These are phyloP conservation scores for Neopestalotiopsis rosae DNA, from an alignment of 2,329 filamentous ascomycete species.

Conservation along the genomic window DNA sequence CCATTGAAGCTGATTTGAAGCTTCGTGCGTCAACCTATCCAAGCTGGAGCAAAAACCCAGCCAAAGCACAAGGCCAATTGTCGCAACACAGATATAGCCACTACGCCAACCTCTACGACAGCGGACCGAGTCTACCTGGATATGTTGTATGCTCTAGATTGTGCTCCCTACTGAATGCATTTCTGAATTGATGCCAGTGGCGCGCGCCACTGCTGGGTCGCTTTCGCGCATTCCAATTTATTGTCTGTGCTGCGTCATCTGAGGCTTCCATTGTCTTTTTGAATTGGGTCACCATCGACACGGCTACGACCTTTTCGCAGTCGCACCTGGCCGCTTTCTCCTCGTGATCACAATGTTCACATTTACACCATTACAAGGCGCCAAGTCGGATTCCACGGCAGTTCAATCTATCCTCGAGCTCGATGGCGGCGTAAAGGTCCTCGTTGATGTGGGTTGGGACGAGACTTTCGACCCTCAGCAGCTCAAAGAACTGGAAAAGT, in stretches of 20 bases:
- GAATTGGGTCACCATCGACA: neutral
- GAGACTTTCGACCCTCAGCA: slow-evolving; percentile 83
- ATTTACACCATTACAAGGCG: slow-evolving; percentile 90
- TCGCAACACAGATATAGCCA: neutral
- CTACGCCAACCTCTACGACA: neutral
- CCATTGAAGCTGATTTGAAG: neutral
- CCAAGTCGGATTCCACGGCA: slow-evolving; percentile 83
- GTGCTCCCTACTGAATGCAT: slow-evolving; percentile 3
- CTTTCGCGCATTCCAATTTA: slow-evolving; percentile 9
- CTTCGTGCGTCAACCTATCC: neutral
- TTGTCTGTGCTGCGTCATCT: neutral
- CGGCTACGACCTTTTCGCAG: neutral
- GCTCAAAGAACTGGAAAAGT: slow-evolving; percentile 91
- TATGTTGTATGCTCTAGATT: neutral
- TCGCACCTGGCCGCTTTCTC: neutral
- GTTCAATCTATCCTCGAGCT: slow-evolving; percentile 97
- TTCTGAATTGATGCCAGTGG: slow-evolving; percentile 20
- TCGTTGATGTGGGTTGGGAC: slow-evolving; percentile 96
- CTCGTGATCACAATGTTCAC: slow-evolving; percentile 77
- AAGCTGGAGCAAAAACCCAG: neutral
- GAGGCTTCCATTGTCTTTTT: neutral
- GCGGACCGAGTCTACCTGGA: neutral
- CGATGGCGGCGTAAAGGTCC: slow-evolving; percentile 93
- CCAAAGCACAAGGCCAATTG: neutral
- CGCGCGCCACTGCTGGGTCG: slow-evolving; percentile 17